phyloP scores from a whole-genome alignment of 371 early-diverging fungal species.

The Conidiobolus incongruus region DNA sequence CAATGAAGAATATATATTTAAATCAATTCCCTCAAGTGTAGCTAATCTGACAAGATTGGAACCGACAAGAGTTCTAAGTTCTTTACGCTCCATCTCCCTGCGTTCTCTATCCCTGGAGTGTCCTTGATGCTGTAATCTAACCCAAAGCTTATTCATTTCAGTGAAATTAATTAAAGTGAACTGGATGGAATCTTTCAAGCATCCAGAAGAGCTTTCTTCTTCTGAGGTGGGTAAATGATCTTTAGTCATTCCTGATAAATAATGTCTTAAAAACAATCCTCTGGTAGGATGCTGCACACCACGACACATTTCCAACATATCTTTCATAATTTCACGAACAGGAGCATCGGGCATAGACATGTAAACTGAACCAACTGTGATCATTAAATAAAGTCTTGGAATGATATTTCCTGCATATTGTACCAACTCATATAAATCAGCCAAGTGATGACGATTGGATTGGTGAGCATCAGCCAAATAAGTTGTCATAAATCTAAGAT shows the following conservation, averaged over 20 bases:
- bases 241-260: constrained; percentile 74
- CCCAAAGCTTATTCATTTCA: constrained; percentile 98
- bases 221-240: constrained; percentile 51
- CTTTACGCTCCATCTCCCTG: constrained; percentile 83
- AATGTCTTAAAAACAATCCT: constrained; percentile 85
- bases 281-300: constrained; percentile 95
- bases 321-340: constrained; percentile 80
- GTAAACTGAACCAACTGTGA: constrained; percentile 85
- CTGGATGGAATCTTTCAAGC: constrained; percentile 47
- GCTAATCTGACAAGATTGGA: constrained; percentile 86
- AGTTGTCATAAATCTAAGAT: constrained; percentile 64
- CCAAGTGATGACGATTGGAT: constrained; percentile 64
- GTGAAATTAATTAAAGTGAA: constrained; percentile 90
- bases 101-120: constrained; percentile 76
- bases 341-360: constrained; percentile 74
- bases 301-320: constrained; percentile 92
- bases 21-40: constrained; percentile 68
- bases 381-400: constrained; percentile 93
- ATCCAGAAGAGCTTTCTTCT: constrained; percentile 11
- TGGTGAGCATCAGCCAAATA: constrained; percentile 72
- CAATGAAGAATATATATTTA: constrained; percentile 50
- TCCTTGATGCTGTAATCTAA: constrained; percentile 89
- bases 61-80: constrained; percentile 82
- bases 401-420: constrained; percentile 93
- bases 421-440: constrained; percentile 88